Percentiles rank a stretch among this genome's conserved stretches.
phyloP scores from a whole-genome alignment of 2,329 filamentous ascomycete genomes.

The Coniosporium tulheliwenetii region DNA sequence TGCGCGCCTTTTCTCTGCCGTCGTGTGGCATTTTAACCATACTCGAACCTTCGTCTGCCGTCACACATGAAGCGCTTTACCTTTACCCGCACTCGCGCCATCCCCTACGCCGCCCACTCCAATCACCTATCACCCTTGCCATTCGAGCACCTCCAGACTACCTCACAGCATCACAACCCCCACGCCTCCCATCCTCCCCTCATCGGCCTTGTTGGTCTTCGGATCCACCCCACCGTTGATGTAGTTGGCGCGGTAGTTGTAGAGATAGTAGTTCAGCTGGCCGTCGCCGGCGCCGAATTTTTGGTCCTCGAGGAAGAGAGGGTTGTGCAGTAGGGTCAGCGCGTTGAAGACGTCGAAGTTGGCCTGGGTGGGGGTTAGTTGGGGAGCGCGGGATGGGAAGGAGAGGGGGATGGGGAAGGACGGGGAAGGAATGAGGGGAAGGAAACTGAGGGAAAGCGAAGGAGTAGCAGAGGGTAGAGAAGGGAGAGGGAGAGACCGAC shows the following conservation, averaged over 20 bases:
- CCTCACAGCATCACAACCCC: slow-evolving; percentile 68
- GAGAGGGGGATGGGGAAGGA: too few relatives aligned
- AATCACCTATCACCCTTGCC: too few relatives aligned
- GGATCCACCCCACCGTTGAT: slow-evolving; percentile 73
- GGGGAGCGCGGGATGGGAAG: too few relatives aligned
- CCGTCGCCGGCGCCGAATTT: slow-evolving; percentile 93
- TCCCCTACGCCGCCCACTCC: too few relatives aligned
- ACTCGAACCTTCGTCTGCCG: too few relatives aligned
- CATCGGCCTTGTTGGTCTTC: slow-evolving; percentile 56
- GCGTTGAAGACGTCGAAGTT: slow-evolving; percentile 97
- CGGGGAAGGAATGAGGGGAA: too few relatives aligned
- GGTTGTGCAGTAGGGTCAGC: slow-evolving; percentile 84
- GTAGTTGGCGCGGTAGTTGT: slow-evolving; percentile 85
- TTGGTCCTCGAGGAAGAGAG: slow-evolving; percentile 79
- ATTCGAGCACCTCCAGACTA: too few relatives aligned
- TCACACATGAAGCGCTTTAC: too few relatives aligned
- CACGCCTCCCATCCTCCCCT: slow-evolving; percentile 66
- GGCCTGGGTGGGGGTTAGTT: slow-evolving; percentile 21
- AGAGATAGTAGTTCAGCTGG: slow-evolving; percentile 91
- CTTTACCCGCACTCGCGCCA: too few relatives aligned
- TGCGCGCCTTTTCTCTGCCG: too few relatives aligned
- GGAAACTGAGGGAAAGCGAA: too few relatives aligned
- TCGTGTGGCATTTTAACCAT: too few relatives aligned
- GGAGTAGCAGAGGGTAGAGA: not conserved
- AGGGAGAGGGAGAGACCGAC: slow-evolving; percentile 19